These are phyloP conservation scores for Paraconiothyrium sp. DNA, from an alignment of 2,329 filamentous ascomycete genomes.

Conservation along the genomic window DNA sequence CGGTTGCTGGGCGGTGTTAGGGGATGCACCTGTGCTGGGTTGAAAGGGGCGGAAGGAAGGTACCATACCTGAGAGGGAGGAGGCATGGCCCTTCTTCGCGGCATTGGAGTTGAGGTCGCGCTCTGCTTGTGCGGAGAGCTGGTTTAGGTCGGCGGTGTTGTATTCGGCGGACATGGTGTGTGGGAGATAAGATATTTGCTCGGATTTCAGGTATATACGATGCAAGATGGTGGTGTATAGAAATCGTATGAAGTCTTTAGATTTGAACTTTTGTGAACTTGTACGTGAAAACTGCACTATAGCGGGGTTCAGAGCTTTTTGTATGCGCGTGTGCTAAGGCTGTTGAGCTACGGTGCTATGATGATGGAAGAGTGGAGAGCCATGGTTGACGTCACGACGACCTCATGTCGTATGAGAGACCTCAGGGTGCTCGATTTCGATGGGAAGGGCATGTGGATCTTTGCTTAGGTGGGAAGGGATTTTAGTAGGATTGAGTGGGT, in stretches of 20 bases:
- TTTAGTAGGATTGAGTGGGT: background rate
- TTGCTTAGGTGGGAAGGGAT: background rate
- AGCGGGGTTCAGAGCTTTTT: slow-evolving; percentile 8
- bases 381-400: slow-evolving; percentile 31
- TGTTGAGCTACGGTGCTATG: background rate
- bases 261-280: too few species aligned
- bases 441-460: background rate
- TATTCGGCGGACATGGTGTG: slow-evolving; percentile 55
- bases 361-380: slow-evolving; percentile 23
- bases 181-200: background rate
- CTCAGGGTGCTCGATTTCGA: background rate
- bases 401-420: slow-evolving; percentile 24
- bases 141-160: slow-evolving; percentile 53
- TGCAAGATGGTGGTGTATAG: background rate
- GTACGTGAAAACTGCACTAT: background rate
- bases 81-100: slow-evolving; percentile 49
- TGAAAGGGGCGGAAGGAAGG: background rate
- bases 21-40: background rate
- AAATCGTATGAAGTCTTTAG: background rate
- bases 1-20: slow-evolving; percentile 44
- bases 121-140: slow-evolving; percentile 59
- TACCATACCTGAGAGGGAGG: slow-evolving; percentile 51
- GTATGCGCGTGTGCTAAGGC: slow-evolving; percentile 4
- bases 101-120: slow-evolving; percentile 57
- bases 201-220: background rate